Base-by-base conservation (phyloP, 345 rosid species). In the Aquilaria yunnanensis region DNA sequence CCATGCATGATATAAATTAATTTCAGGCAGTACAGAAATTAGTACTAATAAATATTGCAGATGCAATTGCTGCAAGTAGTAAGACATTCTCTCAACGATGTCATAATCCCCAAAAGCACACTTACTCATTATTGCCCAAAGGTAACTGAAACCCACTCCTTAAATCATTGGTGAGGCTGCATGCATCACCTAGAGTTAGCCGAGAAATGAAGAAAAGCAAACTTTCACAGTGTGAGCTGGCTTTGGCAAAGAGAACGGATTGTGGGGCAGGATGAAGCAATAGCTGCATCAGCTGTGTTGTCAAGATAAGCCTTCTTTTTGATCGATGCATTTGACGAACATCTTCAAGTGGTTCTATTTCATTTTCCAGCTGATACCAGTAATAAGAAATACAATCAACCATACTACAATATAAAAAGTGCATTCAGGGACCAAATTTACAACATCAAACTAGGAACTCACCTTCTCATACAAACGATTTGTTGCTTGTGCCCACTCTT, bases 381-480 rank as follows among this genome's bases (percentile, higher is more conserved):
- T 62, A 61, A 63, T 10, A 61, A 65, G 57, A 57, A 70, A 65
- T 52, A 59, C 43, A 62, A 57, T 30, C 32, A 13, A 11, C 41
- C 57, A 61, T 56, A 14, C 14, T 31, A 10, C 32, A 13, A 50
- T 11, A 29, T 41, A 60, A 48, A 48, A 67, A 43, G 14, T 60
- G 54, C 23, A 2, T 16, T 56, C 50, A 32, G 13, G n/a, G 14
- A 61, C 57, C 47, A 52, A 47, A 41, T 53, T 51, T 51, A 16
- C 14, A 9, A 51, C 51, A 64, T 41, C 51, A 16, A 43, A 31
- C 29, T 51, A 32, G 64, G 58, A 62, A 51, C 66, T 56, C 14
- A 90, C 97, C 92, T 87, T 87, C 72, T 85, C 96, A 74, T 66
- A 37, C 69, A 85, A 61, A 14, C 87, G 69, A 62, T 87, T 85